These are phyloP conservation scores for Diospyros kaki DNA, from an alignment of 148 eudicot species.

Conservation along the genomic window DNA sequence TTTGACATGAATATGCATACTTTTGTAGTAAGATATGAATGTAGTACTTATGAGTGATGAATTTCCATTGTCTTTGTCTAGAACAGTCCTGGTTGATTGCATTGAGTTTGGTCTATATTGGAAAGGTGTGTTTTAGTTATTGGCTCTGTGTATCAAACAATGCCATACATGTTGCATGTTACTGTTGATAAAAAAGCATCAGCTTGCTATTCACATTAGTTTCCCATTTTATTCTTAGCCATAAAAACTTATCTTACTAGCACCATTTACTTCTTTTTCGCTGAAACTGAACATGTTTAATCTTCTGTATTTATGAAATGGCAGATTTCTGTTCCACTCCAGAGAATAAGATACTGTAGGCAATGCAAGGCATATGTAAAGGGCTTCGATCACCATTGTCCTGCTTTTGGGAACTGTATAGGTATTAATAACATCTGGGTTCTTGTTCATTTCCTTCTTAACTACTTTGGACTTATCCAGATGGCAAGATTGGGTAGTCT, in stretches of 20 bases:
- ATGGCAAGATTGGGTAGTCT: background rate
- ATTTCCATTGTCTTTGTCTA: background rate
- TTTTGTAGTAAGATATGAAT: background rate
- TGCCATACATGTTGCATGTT: background rate
- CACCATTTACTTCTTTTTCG: background rate
- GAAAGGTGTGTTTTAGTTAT: background rate
- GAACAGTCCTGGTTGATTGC: background rate
- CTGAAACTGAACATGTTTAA: background rate
- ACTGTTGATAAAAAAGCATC: background rate
- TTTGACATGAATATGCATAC: background rate
- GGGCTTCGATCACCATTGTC: constrained; percentile 90
- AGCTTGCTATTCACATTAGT: background rate
- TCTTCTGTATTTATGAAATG: constrained; percentile 1
- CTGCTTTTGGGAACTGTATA: constrained; percentile 89
- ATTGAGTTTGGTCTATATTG: background rate
- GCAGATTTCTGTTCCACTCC: constrained; percentile 32
- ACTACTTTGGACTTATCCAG: background rate
- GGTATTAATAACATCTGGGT: constrained; percentile 34
- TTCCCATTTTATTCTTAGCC: background rate
- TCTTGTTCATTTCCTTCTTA: background rate
- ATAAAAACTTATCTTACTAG: too few species aligned
- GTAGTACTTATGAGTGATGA: background rate
- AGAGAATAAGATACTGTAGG: constrained; percentile 66
- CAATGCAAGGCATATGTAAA: constrained; percentile 60
- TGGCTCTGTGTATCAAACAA: background rate